Base-by-base conservation (phyloP, 2,329 filamentous ascomycete genomes). In the Zasmidium cellare region DNA sequence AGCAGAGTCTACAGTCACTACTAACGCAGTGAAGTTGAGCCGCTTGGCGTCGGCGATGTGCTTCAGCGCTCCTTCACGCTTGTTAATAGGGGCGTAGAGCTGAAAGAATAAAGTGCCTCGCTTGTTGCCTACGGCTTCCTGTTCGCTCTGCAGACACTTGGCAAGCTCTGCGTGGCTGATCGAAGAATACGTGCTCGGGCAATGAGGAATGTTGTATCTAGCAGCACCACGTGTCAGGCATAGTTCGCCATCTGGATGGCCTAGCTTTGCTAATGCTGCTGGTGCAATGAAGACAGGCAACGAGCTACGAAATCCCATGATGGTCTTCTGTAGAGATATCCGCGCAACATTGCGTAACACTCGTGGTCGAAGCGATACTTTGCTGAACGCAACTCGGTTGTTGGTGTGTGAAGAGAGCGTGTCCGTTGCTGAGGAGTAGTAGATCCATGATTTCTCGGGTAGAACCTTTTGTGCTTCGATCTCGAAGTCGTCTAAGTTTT, bases 231-330 rank as follows among this genome's bases (percentile, higher is more conserved):
- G 76, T 53, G 82, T 77, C 12, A 84, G 38, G 2, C 31, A 31
- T n/a, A 52, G n/a, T 18, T 52, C 50, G 18, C 50, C 50, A 24
- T 31, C 35, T 31, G 28, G n/a, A 72, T 97, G 82, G 58, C 92
- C 93, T 6, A 97, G 85, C 76, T 96, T 96, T 67, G 92, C 93
- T 6, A 97, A 83, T 0, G 93, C 93, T 11, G 93, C 35, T 9
- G 35, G 35, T 9, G 35, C 35, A 41, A 41, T 18, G 35, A 41
- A 41, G 9, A 41, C 16, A 9, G 35, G 35, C n/a, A 41, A 41
- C 6, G 35, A 41, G n/a, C 35, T 41, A 16, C 35, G 35, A 41
- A 41, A 41, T 5, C 35, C 35, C 35, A 41, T 41, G 35, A 41
- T n/a, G 7, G 35, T 41, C 16, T 14, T 14, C 16, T 41, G 35